These are phyloP conservation scores for Pseudotulostoma volvatum DNA, from an alignment of 495 filamentous ascomycete species.

Conservation along the genomic window DNA sequence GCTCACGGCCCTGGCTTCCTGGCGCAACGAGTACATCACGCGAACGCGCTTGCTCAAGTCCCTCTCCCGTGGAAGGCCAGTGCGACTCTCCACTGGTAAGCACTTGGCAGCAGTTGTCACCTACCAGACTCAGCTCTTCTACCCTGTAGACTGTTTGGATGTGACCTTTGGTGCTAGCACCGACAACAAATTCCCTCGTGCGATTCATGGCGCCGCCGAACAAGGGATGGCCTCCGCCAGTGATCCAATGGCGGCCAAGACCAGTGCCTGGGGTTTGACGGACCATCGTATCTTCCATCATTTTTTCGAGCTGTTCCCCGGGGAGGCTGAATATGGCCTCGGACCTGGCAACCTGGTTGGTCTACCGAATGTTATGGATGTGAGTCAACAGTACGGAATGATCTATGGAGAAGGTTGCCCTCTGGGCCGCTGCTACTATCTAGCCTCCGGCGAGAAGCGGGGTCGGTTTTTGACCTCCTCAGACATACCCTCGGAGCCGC, in stretches of 20 bases:
- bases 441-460: conserved; percentile 54
- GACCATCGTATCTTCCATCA: conserved; percentile 59
- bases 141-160: conserved; percentile 59
- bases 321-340: conserved; percentile 58
- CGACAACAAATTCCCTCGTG: conserved; percentile 53
- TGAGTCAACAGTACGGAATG: conserved; percentile 72
- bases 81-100: conserved; percentile 34
- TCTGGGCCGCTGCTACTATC: conserved; percentile 60
- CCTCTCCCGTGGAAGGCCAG: conserved; percentile 59
- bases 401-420: conserved; percentile 73
- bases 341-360: conserved; percentile 60
- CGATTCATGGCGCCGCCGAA: conserved; percentile 68
- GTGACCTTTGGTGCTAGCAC: conserved; percentile 44
- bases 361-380: conserved; percentile 71
- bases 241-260: conserved; percentile 57
- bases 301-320: conserved; percentile 57
- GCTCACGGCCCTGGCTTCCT: conserved; percentile 63
- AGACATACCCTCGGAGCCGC: conserved; percentile 27
- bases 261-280: conserved; percentile 70
- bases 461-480: conserved; percentile 54
- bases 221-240: conserved; percentile 55
- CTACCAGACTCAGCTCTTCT: conserved; percentile 65
- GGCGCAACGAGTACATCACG: conserved; percentile 84
- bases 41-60: conserved; percentile 72
- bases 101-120: conserved; percentile 47